Evolutionary conservation across 768 basidiomycete genomes (phyloP).

Genomic region (Mycena albidolilacea): DNA sequence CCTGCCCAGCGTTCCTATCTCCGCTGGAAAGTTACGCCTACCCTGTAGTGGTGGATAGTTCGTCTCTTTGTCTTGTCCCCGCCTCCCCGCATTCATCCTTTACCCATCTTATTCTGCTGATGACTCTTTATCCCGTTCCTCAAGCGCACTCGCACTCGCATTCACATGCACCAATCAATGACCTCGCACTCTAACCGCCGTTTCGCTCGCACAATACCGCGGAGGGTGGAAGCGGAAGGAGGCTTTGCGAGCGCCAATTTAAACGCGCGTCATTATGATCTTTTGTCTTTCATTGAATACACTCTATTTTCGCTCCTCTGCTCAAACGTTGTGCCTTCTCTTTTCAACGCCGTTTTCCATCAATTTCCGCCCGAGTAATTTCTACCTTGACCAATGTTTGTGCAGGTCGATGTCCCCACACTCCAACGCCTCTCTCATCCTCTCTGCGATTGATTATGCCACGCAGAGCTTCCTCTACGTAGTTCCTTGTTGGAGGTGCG

Average conservation of each 20-base stretch:
- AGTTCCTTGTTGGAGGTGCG: too few relatives aligned
- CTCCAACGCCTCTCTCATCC: too few relatives aligned
- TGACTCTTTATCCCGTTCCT: not conserved
- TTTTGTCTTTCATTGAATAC: not conserved
- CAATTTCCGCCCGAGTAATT: not conserved
- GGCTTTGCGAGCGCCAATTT: not conserved
- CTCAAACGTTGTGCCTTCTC: not conserved
- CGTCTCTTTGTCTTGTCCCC: not conserved
- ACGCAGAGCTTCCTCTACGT: too few relatives aligned
- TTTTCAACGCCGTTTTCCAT: not conserved
- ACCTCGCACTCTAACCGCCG: not conserved
- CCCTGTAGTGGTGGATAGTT: too few relatives aligned
- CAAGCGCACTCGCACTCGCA: conserved; percentile 1
- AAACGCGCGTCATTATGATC: not conserved
- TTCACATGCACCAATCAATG: not conserved
- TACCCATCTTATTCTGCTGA: not conserved
- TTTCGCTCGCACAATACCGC: not conserved
- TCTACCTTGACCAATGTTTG: too few relatives aligned
- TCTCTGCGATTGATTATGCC: too few relatives aligned
- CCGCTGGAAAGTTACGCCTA: too few relatives aligned
- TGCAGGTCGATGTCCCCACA: too few relatives aligned
- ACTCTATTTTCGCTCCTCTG: not conserved
- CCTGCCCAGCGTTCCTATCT: too few relatives aligned
- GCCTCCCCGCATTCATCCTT: not conserved
- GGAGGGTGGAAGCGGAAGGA: not conserved